These are phyloP conservation scores for Puccinellia tenuiflora DNA, from an alignment of 176 grass and related monocot species.

Conservation along the genomic window DNA sequence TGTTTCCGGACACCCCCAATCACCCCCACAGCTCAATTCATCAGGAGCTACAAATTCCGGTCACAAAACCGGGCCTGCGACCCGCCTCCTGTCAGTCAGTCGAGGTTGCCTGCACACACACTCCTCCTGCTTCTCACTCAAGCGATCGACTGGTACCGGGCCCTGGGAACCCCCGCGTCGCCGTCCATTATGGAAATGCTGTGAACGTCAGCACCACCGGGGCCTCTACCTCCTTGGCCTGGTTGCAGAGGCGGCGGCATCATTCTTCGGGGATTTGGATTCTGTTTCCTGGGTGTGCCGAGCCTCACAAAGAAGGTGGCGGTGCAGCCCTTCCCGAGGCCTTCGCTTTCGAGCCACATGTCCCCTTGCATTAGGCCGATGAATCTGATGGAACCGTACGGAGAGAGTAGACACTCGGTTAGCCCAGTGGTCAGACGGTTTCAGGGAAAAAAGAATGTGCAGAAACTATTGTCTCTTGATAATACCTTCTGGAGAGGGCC, in stretches of 20 bases:
- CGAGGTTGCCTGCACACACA: not conserved
- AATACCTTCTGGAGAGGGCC: conserved; percentile 75
- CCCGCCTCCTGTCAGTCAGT: not conserved
- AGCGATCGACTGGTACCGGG: conserved; percentile 21
- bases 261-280: conserved; percentile 23
- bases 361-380: conserved; percentile 60
- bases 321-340: conserved; percentile 50
- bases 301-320: conserved; percentile 54
- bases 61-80: conserved; percentile 1
- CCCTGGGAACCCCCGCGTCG: not conserved
- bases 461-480: not conserved
- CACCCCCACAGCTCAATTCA: not conserved
- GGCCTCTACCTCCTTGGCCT: not conserved
- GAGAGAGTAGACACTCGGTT: not conserved
- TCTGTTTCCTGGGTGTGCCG: conserved; percentile 33
- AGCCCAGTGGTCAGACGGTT: not conserved
- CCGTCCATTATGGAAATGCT: not conserved
- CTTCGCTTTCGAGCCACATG: conserved; percentile 73
- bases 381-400: conserved; percentile 39
- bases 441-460: not conserved
- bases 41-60: not conserved
- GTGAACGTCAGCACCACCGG: not conserved
- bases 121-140: conserved; percentile 2
- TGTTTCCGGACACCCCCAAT: not conserved
- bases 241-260: not conserved